Percentiles rank a stretch among this genome's conserved stretches.
These are phyloP conservation scores for Carex arenaria DNA, from an alignment of 202 grass and related monocot genomes.

Conservation along the genomic window DNA sequence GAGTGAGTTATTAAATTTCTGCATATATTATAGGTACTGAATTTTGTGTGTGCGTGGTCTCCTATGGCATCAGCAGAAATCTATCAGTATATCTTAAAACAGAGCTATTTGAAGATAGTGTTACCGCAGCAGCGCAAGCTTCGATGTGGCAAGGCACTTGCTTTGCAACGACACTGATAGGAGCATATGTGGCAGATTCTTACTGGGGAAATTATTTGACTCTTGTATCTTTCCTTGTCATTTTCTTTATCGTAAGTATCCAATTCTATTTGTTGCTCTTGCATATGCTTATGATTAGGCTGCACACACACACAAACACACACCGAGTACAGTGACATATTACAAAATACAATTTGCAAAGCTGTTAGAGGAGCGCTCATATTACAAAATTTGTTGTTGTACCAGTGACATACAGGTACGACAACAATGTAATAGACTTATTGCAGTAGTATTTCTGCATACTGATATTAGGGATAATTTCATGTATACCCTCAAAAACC, in stretches of 20 bases:
- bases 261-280: background rate
- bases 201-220: conserved; percentile 44
- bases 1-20: background rate
- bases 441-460: background rate
- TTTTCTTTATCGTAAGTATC: conserved; percentile 22
- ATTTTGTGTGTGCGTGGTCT: conserved; percentile 29
- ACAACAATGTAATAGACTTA: background rate
- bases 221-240: conserved; percentile 8
- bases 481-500: too few species aligned
- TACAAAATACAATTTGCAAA: too few species aligned
- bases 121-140: conserved; percentile 27
- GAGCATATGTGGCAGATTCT: conserved; percentile 41
- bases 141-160: conserved; percentile 44
- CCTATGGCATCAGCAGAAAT: conserved; percentile 19
- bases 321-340: background rate
- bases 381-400: background rate
- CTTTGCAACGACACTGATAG: conserved; percentile 29
- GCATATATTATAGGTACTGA: conserved; percentile 29
- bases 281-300: background rate
- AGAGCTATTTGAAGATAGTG: conserved; percentile 32
- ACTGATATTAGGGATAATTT: background rate
- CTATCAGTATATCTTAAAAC: conserved; percentile 44
- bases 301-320: background rate
- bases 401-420: background rate
- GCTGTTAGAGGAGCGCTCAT: background rate